Conservation (phyloP, 2,329 filamentous ascomycete species). For the Aspergillus fumigatiaffinis region DNA sequence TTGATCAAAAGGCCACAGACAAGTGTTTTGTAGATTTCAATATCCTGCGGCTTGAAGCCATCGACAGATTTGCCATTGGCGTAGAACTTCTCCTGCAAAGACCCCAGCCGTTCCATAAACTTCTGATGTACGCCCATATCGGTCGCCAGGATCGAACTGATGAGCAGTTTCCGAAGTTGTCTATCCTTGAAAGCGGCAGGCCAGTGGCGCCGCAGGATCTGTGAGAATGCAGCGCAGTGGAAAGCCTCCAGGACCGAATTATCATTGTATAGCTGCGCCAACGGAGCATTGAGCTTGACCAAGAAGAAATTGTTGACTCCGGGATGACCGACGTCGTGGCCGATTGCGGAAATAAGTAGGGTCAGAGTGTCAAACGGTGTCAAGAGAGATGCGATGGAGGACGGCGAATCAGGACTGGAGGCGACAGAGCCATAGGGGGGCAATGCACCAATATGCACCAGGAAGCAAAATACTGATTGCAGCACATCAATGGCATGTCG, state of each 20-base stretch:
- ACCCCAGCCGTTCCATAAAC: constrained; percentile 86
- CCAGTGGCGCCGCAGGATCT: constrained; percentile 92
- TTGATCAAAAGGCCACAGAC: constrained; percentile 93
- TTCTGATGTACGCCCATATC: constrained; percentile 98
- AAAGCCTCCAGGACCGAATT: constrained; percentile 95
- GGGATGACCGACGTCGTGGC: constrained; percentile 94
- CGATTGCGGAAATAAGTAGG: constrained; percentile 90
- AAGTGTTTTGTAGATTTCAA: constrained; percentile 73
- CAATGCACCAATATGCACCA: constrained; percentile 73
- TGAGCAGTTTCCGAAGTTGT: constrained; percentile 84
- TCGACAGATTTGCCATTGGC: constrained; percentile 61
- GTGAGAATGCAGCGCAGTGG: constrained; percentile 93
- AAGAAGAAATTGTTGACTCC: constrained; percentile 98
- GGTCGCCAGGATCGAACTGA: constrained; percentile 93
- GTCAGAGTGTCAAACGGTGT: constrained; percentile 83
- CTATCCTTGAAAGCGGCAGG: constrained; percentile 73
- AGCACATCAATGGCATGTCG: constrained; percentile 94
- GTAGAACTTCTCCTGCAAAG: constrained; percentile 72
- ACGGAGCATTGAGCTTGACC: constrained; percentile 81
- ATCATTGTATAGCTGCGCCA: constrained; percentile 96
- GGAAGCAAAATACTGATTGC: constrained; percentile 87
- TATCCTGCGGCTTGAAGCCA: constrained; percentile 70
- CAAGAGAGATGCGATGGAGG: constrained; percentile 70
- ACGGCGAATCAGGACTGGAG: constrained; percentile 41
- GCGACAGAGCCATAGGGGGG: constrained; percentile 58